These are phyloP conservation scores for Yarrowia deformans DNA, from an alignment of 805 yeast genomes.

Conservation along the genomic window DNA sequence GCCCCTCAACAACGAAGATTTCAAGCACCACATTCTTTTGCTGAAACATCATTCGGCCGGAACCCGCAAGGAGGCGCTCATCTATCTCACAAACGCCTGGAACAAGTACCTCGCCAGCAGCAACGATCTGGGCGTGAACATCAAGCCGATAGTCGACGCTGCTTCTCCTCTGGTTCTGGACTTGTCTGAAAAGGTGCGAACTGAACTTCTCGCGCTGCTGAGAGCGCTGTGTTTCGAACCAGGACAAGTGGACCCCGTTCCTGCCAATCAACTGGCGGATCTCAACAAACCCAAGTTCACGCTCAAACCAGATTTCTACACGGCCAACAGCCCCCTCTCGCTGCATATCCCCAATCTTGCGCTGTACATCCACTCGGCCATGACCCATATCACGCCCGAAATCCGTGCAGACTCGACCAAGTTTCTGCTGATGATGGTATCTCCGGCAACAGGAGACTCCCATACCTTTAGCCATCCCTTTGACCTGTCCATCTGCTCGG, in stretches of 20 bases:
- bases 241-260: constrained; percentile 28
- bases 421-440: constrained; percentile 51
- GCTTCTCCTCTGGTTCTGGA: constrained; percentile 72
- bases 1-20: constrained; percentile 41
- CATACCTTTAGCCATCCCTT: constrained; percentile 56
- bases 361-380: constrained; percentile 84
- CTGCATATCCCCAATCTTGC: constrained; percentile 54
- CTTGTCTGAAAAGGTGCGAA: constrained; percentile 68
- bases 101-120: constrained; percentile 52
- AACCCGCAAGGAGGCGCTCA: constrained; percentile 75
- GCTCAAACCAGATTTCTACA: constrained; percentile 27
- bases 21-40: constrained; percentile 69
- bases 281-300: constrained; percentile 25
- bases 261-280: constrained; percentile 19
- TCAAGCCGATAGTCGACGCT: constrained; percentile 65
- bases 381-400: constrained; percentile 86
- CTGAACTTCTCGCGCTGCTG: constrained; percentile 58
- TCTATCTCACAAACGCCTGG: constrained; percentile 52
- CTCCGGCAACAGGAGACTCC: constrained; percentile 20
- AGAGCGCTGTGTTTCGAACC: constrained; percentile 43
- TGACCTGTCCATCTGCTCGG: constrained; percentile 62
- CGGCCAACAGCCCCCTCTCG: constrained; percentile 44
- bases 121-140: constrained; percentile 60
- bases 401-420: constrained; percentile 78
- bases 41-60: constrained; percentile 74